Evolutionary conservation across 768 basidiomycete genomes (phyloP), one percentile per base, ranked within the genome.

Genomic region (Cubamyces lactineus): DNA sequence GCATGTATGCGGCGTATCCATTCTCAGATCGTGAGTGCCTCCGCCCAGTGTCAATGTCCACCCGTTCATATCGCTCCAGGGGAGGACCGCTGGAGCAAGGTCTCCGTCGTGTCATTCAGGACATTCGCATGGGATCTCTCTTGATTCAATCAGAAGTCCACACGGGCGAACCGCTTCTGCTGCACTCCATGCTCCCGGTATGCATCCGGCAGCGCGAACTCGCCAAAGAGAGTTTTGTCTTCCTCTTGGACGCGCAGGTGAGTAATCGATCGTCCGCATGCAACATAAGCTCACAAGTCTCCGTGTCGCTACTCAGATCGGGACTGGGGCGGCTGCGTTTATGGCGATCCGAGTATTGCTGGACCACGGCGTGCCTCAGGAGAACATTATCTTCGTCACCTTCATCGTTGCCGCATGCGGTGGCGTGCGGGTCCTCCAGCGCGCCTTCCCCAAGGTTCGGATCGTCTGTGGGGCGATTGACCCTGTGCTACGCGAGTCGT

Each of bases 331-430:
- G 0, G 86, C 92, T 3, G 88, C 89, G 19, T 91, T 98, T 73
- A 98, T 98, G 96, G 89, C 95, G 0, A 92, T 99, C 63, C 89
- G 96, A 28, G 84, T 96, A 12, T 78, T 98, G 11, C 82, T 98
- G 17, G 96, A 99, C 71, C 96, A 99, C 67, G 94, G 96, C 13
- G 87, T 96, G 17, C 83, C 73, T 57, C 85, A 94, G 73, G 86
- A 89, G 62, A 86, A 84, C 68, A 96, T 97, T 66, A 86, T 97
- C 59, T 96, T 96, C 70, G 85, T 95, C 15, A 89, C 94, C 0
- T 94, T 96, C 76, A 80, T 98, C 9, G 89, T 96, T 50, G 89
- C 94, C 7, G 82, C 86, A n/a, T 81, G 78, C 16, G 94, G 95
- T 17, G 92, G 94, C 12, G 72, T 97, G 19, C 82, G 84, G 2